Conservation (phyloP, 768 basidiomycete species). For the Suillus weaverae region DNA sequence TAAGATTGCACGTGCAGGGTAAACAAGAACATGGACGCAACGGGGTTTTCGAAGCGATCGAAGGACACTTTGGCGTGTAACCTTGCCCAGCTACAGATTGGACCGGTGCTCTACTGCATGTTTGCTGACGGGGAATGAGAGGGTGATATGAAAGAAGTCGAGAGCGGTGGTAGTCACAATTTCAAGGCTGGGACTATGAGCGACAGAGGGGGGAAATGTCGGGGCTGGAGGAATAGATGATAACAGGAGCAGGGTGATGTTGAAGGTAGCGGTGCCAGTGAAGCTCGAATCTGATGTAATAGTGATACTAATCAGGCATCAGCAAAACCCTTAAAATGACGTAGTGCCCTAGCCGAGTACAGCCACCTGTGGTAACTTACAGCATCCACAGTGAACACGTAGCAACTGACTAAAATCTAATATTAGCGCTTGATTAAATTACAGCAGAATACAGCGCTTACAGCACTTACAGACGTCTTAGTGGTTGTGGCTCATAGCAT, state of each 20-base stretch:
- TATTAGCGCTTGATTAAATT: too few relatives aligned
- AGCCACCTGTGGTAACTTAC: too few relatives aligned
- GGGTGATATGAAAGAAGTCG: conserved; percentile 21
- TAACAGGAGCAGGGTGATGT: conserved; percentile 10
- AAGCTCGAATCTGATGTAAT: too few relatives aligned
- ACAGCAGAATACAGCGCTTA: too few relatives aligned
- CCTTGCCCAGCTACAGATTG: conserved; percentile 29
- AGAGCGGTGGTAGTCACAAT: conserved; percentile 16
- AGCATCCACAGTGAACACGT: background rate
- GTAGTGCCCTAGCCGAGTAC: too few relatives aligned
- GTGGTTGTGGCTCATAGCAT: too few relatives aligned
- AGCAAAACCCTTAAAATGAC: too few relatives aligned
- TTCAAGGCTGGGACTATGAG: conserved; percentile 22
- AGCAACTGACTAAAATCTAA: background rate
- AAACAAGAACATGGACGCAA: conserved; percentile 80
- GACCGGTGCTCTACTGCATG: conserved; percentile 14
- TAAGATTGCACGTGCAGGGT: conserved; percentile 90
- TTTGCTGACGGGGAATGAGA: conserved; percentile 11
- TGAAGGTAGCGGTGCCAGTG: too few relatives aligned
- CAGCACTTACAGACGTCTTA: too few relatives aligned
- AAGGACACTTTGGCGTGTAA: conserved; percentile 62
- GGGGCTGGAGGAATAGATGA: conserved; percentile 26
- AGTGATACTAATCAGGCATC: too few relatives aligned
- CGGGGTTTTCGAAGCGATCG: conserved; percentile 88
- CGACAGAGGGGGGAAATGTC: conserved; percentile 18